Percentiles rank a stretch among this genome's conserved stretches.
phyloP scores from a whole-genome alignment of 805 yeast genomes.

The Candida hungchunana region DNA sequence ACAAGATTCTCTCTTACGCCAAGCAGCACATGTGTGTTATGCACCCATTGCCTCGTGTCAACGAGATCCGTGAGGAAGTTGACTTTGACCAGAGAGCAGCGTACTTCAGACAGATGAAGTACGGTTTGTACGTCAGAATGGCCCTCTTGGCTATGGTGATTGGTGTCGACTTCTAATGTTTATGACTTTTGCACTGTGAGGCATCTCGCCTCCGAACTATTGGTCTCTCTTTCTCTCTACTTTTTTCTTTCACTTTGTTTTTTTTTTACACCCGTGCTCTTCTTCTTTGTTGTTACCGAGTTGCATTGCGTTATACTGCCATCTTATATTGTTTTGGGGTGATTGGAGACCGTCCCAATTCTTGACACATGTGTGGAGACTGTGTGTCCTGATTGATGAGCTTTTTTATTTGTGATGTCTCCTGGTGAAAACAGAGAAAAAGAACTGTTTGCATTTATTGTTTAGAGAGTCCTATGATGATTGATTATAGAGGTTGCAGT shows the following conservation, averaged over 20 bases:
- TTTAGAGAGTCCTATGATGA: slow-evolving; percentile 8
- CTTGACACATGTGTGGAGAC: neutral
- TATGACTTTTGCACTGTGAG: too few species aligned
- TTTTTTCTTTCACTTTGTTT: neutral
- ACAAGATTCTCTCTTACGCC: slow-evolving; percentile 84
- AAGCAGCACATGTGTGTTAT: slow-evolving; percentile 97
- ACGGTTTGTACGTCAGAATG: slow-evolving; percentile 98
- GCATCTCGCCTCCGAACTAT: too few species aligned
- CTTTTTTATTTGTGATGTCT: neutral
- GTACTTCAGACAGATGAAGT: slow-evolving; percentile 98
- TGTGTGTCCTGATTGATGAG: neutral
- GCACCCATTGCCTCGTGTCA: slow-evolving; percentile 98
- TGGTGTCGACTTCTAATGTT: slow-evolving; percentile 72
- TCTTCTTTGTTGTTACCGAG: too few species aligned
- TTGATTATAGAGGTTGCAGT: slow-evolving; percentile 5
- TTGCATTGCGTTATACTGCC: too few species aligned
- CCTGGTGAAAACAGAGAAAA: neutral
- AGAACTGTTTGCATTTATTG: slow-evolving; percentile 4
- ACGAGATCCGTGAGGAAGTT: slow-evolving; percentile 95
- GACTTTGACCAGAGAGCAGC: slow-evolving; percentile 99
- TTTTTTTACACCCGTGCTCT: neutral
- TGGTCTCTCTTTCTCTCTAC: too few species aligned
- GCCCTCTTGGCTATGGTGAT: slow-evolving; percentile 97
- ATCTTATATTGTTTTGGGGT: slow-evolving; percentile 4
- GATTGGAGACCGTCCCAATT: slow-evolving; percentile 23